Base-by-base conservation (phyloP, 1,139 yeast species). In the Kurtzmaniella quercitrusa region DNA sequence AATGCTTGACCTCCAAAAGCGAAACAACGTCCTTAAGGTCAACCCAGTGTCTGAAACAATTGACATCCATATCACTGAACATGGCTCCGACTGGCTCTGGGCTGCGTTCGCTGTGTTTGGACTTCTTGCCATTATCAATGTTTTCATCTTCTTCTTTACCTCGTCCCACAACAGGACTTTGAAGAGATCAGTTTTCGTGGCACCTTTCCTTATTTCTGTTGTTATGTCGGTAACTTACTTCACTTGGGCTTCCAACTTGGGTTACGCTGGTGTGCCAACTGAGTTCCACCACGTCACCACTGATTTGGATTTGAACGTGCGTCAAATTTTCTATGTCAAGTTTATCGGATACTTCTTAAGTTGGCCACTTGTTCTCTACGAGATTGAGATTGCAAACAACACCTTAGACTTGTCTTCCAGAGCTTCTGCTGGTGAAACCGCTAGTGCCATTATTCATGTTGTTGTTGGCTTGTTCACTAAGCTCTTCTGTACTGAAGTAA, bases 51-150 rank as follows among this genome's bases (percentile, higher is more conserved):
- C 71, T 12, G 40, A 56, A 6, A 61, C 57, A 2, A 60, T 71
- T 43, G 80, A 76, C 47, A 74, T 80, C 54, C 78, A 76, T 46
- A 51, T 82, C 39, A 80, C 85, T 16, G 49, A 56, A 11, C 80
- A 77, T 50, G 88, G 88, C 53, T 78, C 86, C 6, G 78, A 78
- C 57, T 82, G 87, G 87, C 68, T 78, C 50, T 82, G 88, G 88
- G 76, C 88, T 1, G 84, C 69, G 16, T 80, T 83, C 53, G 59
- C 78, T 2, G 48, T 68, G 11, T 78, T 81, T 55, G 70, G 71
- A 12, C 44, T 73, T 2, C 57, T 73, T 8, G 59, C 80, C 12
- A 42, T 80, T 19, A 53, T 59, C 36, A 74, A 76, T 53, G 68
- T 68, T 9, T 59, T 57, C 22, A 50, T 70, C 33, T 71, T 71